phyloP scores from a whole-genome alignment of 306 rosid genomes.

The Begonia peltatifolia region DNA sequence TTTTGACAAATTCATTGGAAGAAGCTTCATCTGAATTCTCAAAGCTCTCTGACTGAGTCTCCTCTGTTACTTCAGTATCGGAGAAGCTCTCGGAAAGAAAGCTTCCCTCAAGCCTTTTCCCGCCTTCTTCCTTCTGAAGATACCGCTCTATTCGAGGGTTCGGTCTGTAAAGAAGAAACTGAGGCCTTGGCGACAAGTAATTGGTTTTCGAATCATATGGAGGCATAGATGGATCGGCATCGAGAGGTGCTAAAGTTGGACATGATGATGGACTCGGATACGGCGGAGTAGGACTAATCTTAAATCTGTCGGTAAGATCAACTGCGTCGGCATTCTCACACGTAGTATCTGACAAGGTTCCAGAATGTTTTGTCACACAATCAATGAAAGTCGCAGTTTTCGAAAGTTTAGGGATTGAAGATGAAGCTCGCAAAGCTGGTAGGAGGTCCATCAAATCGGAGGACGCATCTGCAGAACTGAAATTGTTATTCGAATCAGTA shows the following conservation, averaged over 20 bases:
- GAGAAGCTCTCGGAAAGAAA: constrained; percentile 35
- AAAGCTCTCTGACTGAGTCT: constrained; percentile 32
- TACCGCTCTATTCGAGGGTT: constrained; percentile 32
- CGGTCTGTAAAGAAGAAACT: constrained; percentile 68
- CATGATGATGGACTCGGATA: not conserved
- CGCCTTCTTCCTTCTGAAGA: constrained; percentile 20
- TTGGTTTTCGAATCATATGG: constrained; percentile 78
- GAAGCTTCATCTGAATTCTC: constrained; percentile 38
- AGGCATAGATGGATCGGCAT: constrained; percentile 42
- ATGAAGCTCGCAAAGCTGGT: not conserved
- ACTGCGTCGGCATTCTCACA: constrained; percentile 32
- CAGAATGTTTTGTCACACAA: constrained; percentile 4
- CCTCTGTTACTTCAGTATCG: constrained; percentile 44
- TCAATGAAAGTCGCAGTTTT: constrained; percentile 11
- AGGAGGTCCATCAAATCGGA: too few relatives aligned
- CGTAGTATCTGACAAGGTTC: constrained; percentile 10
- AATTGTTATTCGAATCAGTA: not conserved
- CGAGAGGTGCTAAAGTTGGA: constrained; percentile 36
- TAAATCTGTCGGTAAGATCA: constrained; percentile 57
- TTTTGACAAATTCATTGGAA: constrained; percentile 19
- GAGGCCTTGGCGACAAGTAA: constrained; percentile 76
- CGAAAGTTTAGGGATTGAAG: constrained; percentile 15
- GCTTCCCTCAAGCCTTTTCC: constrained; percentile 29
- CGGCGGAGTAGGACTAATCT: constrained; percentile 50
- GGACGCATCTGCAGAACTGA: not conserved